These are phyloP conservation scores for Rubus parviflorus DNA, from an alignment of 306 rosid species.

Conservation along the genomic window DNA sequence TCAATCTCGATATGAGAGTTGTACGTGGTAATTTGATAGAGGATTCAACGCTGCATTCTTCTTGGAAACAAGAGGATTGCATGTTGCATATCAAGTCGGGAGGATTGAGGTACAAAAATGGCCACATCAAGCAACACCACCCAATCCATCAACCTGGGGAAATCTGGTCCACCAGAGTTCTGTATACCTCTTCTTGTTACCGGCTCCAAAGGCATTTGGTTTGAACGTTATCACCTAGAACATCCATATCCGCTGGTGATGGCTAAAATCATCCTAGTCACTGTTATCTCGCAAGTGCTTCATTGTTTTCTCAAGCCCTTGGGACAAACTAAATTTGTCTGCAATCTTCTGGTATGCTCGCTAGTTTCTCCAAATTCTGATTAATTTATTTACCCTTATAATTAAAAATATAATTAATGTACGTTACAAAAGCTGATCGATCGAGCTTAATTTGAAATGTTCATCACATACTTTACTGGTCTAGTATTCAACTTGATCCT, in stretches of 20 bases:
- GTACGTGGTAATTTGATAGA: background rate
- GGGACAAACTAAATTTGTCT: slow-evolving; percentile 55
- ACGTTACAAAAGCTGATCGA: no score
- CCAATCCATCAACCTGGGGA: background rate
- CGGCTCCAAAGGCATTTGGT: slow-evolving; percentile 46
- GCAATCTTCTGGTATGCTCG: slow-evolving; percentile 56
- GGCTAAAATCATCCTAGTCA: slow-evolving; percentile 53
- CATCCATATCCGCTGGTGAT: slow-evolving; percentile 49
- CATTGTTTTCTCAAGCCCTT: slow-evolving; percentile 51
- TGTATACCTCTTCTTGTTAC: background rate
- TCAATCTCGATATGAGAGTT: background rate
- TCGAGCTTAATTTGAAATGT: no score
- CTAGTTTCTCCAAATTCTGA: background rate
- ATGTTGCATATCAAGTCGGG: no score
- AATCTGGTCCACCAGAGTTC: background rate
- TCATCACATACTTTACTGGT: no score
- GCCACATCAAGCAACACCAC: background rate
- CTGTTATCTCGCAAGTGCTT: slow-evolving; percentile 35
- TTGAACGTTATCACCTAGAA: slow-evolving; percentile 46
- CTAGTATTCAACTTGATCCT: no score
- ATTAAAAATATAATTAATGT: no score
- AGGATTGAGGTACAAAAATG: background rate
- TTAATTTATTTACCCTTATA: background rate
- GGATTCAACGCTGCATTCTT: background rate
- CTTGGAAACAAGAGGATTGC: background rate